Evolutionary conservation across 2,329 filamentous ascomycete genomes (phyloP).

Genomic region (Alternaria gansuensis): DNA sequence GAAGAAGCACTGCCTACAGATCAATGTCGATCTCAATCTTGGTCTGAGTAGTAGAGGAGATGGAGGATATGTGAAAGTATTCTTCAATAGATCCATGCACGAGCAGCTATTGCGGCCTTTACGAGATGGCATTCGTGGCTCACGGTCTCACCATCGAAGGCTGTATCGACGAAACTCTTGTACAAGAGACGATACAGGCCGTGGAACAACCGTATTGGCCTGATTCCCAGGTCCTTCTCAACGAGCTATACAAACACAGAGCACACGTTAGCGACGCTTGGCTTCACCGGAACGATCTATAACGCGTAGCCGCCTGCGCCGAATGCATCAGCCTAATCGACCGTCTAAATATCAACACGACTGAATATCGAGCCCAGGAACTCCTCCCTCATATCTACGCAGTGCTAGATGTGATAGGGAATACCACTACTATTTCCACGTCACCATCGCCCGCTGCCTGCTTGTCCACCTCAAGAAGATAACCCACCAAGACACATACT

Average conservation of each 20-base stretch:
- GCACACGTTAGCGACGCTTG: too few relatives aligned
- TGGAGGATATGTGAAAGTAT: too few relatives aligned
- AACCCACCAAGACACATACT: background rate
- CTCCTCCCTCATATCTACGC: background rate
- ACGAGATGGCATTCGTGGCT: background rate
- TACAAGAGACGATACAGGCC: background rate
- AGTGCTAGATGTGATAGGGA: background rate
- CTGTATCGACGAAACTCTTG: background rate
- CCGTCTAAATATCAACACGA: background rate
- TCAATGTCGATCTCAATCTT: too few relatives aligned
- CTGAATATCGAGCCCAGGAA: too few relatives aligned
- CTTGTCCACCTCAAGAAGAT: background rate
- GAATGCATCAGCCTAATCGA: background rate
- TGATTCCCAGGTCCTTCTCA: background rate
- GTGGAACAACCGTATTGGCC: background rate
- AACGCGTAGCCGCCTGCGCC: background rate
- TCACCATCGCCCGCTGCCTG: conserved; percentile 1
- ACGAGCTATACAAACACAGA: background rate
- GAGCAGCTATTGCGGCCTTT: background rate
- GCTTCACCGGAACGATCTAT: background rate
- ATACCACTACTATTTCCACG: background rate
- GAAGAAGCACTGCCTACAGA: too few relatives aligned
- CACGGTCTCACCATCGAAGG: background rate
- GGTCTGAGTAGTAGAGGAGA: too few relatives aligned
- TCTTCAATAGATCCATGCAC: background rate